Evolutionary conservation across 768 basidiomycete genomes (phyloP).

Genomic region (Porphyrellus cyaneotinctus): DNA sequence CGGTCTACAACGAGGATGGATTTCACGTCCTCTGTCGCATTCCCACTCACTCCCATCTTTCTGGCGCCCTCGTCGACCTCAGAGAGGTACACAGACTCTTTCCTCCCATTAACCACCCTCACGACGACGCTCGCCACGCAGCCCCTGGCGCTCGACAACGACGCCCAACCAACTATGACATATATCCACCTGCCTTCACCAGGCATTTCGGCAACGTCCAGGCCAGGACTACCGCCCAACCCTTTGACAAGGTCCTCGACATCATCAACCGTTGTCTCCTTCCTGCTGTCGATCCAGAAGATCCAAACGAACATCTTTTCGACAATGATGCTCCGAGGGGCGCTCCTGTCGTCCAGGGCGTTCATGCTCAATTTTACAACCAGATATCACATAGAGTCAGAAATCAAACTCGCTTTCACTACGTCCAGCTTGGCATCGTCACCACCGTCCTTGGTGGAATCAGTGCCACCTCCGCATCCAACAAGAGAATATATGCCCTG

Average conservation of each 20-base stretch:
- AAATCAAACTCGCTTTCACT: background rate
- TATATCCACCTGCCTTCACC: constrained; percentile 4
- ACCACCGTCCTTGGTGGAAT: background rate
- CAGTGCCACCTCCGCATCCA: background rate
- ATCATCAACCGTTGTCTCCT: background rate
- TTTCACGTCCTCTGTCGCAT: background rate
- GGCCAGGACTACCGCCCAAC: background rate
- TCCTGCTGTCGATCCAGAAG: background rate
- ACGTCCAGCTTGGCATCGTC: background rate
- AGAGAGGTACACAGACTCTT: background rate
- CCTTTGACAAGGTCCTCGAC: background rate
- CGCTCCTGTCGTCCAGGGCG: background rate
- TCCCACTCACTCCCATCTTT: accelerated
- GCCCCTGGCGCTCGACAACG: too few species aligned
- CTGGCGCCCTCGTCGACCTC: constrained; percentile 5
- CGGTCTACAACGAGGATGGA: background rate
- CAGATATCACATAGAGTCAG: background rate
- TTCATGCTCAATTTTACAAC: background rate
- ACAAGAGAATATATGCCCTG: too few species aligned
- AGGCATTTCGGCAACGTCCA: background rate
- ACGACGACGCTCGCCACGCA: too few species aligned
- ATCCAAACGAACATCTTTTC: background rate
- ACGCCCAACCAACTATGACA: background rate
- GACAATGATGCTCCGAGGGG: background rate
- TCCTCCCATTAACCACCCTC: too few species aligned